A percentile compares a stretch with the other conserved stretches of the same genome.
Evolutionary conservation across 2,329 filamentous ascomycete species (phyloP).

Genomic region (Whalleya microplaca): DNA sequence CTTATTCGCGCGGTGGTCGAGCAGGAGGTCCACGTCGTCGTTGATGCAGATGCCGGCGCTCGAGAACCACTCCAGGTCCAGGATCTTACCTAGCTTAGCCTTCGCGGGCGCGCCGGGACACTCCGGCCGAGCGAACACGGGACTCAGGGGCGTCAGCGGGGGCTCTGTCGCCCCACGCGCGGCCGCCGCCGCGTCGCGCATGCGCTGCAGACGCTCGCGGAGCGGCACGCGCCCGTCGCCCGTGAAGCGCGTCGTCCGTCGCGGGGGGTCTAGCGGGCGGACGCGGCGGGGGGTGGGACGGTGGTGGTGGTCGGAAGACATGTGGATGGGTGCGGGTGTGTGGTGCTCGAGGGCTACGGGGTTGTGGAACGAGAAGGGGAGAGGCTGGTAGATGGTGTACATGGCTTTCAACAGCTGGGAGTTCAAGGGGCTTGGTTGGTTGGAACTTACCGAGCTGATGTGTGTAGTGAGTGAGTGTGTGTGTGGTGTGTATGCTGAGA

Average conservation of each 20-base stretch:
- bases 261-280: not conserved
- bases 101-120: constrained; percentile 5
- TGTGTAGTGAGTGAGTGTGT: not conserved
- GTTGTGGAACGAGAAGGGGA: not conserved
- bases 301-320: no score
- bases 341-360: not conserved
- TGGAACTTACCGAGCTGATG: not conserved
- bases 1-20: constrained; percentile 11
- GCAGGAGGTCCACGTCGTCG: constrained; percentile 6
- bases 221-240: constrained; percentile 24
- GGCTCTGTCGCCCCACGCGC: not conserved
- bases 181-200: constrained; percentile 4
- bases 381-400: not conserved
- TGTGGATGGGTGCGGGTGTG: not conserved
- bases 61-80: not conserved
- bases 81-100: not conserved
- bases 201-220: constrained; percentile 15
- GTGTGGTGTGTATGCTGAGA: not conserved
- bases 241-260: constrained; percentile 13
- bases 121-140: not conserved
- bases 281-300: not conserved
- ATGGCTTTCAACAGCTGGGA: not conserved
- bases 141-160: not conserved
- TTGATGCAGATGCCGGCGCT: not conserved
- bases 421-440: not conserved